These are phyloP conservation scores for Colletotrichum destructivum DNA, from an alignment of 2,329 filamentous ascomycete genomes.

Conservation along the genomic window DNA sequence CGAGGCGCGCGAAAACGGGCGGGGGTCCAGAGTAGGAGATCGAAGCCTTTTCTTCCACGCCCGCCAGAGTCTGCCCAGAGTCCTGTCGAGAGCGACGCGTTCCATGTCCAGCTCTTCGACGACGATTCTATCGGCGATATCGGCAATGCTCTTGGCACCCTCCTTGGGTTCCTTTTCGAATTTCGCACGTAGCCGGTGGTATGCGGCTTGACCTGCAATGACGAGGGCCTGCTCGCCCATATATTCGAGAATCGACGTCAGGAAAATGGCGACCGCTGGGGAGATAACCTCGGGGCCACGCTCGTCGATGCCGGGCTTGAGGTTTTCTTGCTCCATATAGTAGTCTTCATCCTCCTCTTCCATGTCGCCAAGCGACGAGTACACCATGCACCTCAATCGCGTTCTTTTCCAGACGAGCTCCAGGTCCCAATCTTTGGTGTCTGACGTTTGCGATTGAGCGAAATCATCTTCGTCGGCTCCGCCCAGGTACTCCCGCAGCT, in stretches of 20 bases:
- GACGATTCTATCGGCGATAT: conserved; percentile 77
- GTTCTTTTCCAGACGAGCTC: conserved; percentile 95
- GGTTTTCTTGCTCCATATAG: conserved; percentile 84
- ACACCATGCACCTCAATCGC: conserved; percentile 96
- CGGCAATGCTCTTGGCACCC: conserved; percentile 60
- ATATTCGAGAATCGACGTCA: conserved; percentile 95
- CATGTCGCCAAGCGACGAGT: conserved; percentile 95
- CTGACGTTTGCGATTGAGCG: conserved; percentile 66
- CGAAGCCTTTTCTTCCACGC: conserved; percentile 93
- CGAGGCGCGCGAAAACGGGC: conserved; percentile 66
- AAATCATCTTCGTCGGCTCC: conserved; percentile 83
- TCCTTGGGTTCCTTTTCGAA: conserved; percentile 73
- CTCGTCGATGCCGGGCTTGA: conserved; percentile 72
- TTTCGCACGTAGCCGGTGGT: conserved; percentile 73
- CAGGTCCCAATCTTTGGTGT: conserved; percentile 83
- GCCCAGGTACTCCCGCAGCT: conserved; percentile 89
- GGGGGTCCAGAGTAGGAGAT: conserved; percentile 64
- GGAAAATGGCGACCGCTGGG: conserved; percentile 93
- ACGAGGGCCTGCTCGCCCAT: conserved; percentile 92
- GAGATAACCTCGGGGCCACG: conserved; percentile 80
- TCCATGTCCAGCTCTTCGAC: conserved; percentile 95
- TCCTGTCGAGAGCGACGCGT: conserved; percentile 89
- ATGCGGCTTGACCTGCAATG: conserved; percentile 89
- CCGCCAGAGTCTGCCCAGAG: conserved; percentile 91
- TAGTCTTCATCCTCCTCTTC: conserved; percentile 98